Percentiles rank a stretch among this genome's conserved stretches.
Conservation (phyloP, 768 basidiomycete genomes). For the Tricholoma bakamatsutake region DNA sequence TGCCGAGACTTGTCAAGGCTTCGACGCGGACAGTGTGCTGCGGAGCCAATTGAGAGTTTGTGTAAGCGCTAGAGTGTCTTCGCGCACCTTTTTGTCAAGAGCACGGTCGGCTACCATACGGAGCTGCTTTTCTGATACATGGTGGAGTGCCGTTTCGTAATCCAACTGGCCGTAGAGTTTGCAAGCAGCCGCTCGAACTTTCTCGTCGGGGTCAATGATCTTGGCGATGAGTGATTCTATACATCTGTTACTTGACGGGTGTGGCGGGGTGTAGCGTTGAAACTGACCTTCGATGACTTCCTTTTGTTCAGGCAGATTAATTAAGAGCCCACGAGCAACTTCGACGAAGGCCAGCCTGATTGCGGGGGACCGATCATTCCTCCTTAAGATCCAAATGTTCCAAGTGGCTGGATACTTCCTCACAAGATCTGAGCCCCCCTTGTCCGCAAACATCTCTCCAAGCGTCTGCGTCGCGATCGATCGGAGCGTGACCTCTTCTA, state of each 20-base stretch:
- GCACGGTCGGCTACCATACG: conserved; percentile 63
- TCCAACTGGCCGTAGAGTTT: conserved; percentile 77
- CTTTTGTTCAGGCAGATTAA: conserved; percentile 60
- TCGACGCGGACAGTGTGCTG: conserved; percentile 63
- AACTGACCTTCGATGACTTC: conserved; percentile 65
- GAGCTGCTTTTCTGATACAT: conserved; percentile 62
- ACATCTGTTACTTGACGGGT: conserved; percentile 1
- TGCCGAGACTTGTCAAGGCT: conserved; percentile 72
- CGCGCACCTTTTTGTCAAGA: conserved; percentile 77
- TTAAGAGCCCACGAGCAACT: conserved; percentile 52
- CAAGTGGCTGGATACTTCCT: conserved; percentile 81
- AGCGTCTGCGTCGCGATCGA: conserved; percentile 80
- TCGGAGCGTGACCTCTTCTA: conserved; percentile 66
- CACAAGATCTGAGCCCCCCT: conserved; percentile 65
- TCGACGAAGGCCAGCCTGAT: conserved; percentile 83
- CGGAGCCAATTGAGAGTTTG: not conserved
- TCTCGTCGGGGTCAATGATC: conserved; percentile 85
- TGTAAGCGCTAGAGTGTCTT: not conserved
- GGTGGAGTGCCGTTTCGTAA: conserved; percentile 85
- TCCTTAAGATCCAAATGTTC: conserved; percentile 75
- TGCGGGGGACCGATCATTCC: conserved; percentile 63
- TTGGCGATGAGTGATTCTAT: conserved; percentile 59
- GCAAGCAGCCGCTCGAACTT: conserved; percentile 81
- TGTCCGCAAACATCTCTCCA: conserved; percentile 87
- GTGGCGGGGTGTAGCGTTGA: not conserved